Conservation (phyloP, 768 basidiomycete species). For the Crucibulum laeve region DNA sequence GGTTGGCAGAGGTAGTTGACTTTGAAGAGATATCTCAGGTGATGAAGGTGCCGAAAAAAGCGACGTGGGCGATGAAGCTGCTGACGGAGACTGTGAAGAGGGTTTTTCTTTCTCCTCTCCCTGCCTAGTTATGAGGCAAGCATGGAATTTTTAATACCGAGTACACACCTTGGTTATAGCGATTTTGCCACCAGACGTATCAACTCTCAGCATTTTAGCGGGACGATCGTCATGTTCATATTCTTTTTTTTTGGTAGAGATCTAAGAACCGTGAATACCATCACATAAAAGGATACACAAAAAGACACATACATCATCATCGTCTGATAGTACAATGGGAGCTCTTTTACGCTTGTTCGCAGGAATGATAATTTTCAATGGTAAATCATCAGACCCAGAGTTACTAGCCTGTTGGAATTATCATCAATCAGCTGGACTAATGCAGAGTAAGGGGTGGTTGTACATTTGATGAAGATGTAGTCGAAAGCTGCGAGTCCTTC, state of each 20-base stretch:
- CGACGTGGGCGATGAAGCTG: background rate
- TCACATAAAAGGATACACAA: background rate
- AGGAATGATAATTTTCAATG: background rate
- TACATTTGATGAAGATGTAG: background rate
- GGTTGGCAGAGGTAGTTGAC: conserved; percentile 6
- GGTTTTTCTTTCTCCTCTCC: background rate
- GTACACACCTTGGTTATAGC: background rate
- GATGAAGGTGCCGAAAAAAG: conserved; percentile 7
- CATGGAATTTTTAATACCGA: background rate
- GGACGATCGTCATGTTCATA: too few relatives aligned
- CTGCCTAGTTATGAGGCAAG: background rate
- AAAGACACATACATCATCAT: background rate
- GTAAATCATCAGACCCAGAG: background rate
- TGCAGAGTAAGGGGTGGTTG: background rate
- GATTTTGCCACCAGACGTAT: too few relatives aligned
- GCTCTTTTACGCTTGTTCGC: background rate
- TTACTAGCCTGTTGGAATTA: background rate
- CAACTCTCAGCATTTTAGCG: too few relatives aligned
- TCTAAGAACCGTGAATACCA: too few relatives aligned
- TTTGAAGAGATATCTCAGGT: conserved; percentile 9
- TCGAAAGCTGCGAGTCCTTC: background rate
- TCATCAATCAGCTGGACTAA: background rate
- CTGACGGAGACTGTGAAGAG: background rate
- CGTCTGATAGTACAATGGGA: background rate
- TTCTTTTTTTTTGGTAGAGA: too few relatives aligned